A percentile compares a stretch with the other conserved stretches of the same genome.
phyloP scores from a whole-genome alignment of 1,284 basidiomycete genomes.

The Malassezia japonica region DNA sequence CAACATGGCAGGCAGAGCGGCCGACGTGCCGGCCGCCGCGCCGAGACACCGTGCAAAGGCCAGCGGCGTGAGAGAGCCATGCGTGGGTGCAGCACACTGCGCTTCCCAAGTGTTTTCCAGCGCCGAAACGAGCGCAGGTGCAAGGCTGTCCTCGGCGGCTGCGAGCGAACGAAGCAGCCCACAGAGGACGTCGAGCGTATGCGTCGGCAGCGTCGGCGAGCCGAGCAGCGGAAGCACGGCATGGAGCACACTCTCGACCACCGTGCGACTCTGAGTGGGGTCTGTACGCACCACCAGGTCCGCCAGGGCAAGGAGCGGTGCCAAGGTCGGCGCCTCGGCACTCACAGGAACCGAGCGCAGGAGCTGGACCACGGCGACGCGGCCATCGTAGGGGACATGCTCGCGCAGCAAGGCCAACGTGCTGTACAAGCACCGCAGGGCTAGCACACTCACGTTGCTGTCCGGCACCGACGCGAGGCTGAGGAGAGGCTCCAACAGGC shows the following conservation, averaged over 20 bases:
- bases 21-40: slow-evolving; percentile 23
- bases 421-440: slow-evolving; percentile 2
- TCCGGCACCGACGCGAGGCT: neutral
- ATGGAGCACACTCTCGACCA: neutral
- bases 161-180: neutral
- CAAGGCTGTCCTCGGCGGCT: neutral
- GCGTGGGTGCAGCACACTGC: neutral
- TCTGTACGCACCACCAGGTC: slow-evolving; percentile 2
- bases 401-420: slow-evolving; percentile 67
- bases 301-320: neutral
- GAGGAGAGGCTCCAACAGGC: slow-evolving; percentile 3
- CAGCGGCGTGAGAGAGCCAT: slow-evolving; percentile 42
- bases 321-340: neutral
- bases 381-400: slow-evolving; percentile 67
- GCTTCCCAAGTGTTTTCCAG: slow-evolving; percentile 4
- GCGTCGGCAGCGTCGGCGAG: neutral
- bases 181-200: neutral
- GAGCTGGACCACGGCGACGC: slow-evolving; percentile 59
- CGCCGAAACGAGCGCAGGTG: neutral
- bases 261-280: neutral
- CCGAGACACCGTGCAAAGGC: slow-evolving; percentile 32
- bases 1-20: slow-evolving; percentile 18
- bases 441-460: neutral
- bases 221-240: neutral
- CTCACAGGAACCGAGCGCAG: slow-evolving; percentile 49